Conservation (phyloP, 164 flowering plant species). For the Vitis amurensis region DNA sequence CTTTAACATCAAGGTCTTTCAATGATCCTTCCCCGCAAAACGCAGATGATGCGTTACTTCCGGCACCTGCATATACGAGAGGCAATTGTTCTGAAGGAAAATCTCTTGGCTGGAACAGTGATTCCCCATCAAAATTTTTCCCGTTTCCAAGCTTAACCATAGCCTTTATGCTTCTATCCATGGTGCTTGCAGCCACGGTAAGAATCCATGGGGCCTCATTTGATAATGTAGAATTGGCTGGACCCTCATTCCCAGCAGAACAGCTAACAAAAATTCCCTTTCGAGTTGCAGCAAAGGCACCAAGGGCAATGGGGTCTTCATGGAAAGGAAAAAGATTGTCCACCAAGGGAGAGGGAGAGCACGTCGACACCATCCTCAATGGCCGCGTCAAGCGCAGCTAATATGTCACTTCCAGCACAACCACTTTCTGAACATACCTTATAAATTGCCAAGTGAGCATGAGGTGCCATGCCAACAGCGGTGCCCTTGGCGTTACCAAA, state of each 20-base stretch:
- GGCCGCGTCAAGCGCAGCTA: slow-evolving; percentile 33
- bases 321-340: slow-evolving; percentile 3
- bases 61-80: slow-evolving; percentile 27
- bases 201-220: slow-evolving; percentile 41
- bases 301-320: slow-evolving; percentile 11
- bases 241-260: slow-evolving; percentile 34
- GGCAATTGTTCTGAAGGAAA: slow-evolving; percentile 16
- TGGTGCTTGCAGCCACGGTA: slow-evolving; percentile 36
- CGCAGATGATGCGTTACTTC: slow-evolving; percentile 11
- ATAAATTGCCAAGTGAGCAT: slow-evolving; percentile 34
- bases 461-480: slow-evolving; percentile 32
- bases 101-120: slow-evolving; percentile 27
- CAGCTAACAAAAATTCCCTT: slow-evolving; percentile 29
- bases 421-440: slow-evolving; percentile 13
- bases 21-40: slow-evolving; percentile 21
- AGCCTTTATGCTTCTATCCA: slow-evolving; percentile 26
- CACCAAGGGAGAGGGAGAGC: slow-evolving; percentile 30
- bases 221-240: slow-evolving; percentile 5
- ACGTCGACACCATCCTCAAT: slow-evolving; percentile 35
- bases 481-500: slow-evolving; percentile 25
- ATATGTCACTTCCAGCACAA: slow-evolving; percentile 15
- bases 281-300: slow-evolving; percentile 27
- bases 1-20: slow-evolving; percentile 18
- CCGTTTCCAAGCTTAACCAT: slow-evolving; percentile 27
- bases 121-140: slow-evolving; percentile 22